phyloP scores from a whole-genome alignment of 1,284 basidiomycete species.

The Moniliophthora roreri region DNA sequence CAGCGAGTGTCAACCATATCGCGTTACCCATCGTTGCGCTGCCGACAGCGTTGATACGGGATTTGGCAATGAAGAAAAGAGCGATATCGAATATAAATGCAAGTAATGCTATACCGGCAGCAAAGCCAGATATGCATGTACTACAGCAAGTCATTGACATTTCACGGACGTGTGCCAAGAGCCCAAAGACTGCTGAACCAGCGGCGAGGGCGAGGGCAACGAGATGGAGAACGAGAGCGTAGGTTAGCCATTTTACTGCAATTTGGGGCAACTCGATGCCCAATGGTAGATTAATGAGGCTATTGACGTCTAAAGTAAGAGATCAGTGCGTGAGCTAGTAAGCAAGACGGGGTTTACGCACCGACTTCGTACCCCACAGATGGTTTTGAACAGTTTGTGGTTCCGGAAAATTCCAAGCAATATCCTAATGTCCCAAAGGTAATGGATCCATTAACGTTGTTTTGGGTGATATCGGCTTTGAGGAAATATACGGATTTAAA shows the following conservation, averaged over 20 bases:
- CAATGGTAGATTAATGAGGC: conserved; percentile 67
- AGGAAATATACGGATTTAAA: conserved; percentile 86
- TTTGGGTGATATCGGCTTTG: conserved; percentile 60
- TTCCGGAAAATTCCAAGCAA: conserved; percentile 58
- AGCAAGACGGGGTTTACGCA: conserved; percentile 36
- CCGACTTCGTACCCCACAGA: conserved; percentile 83
- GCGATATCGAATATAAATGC: conserved; percentile 87
- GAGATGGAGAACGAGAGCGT: conserved; percentile 85
- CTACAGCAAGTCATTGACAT: conserved; percentile 86
- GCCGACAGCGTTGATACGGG: conserved; percentile 75
- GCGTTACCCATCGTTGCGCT: conserved; percentile 75
- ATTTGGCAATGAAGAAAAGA: conserved; percentile 82
- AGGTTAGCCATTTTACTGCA: conserved; percentile 88
- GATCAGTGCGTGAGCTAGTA: conserved; percentile 3
- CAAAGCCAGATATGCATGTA: conserved; percentile 78
- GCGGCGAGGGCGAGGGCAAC: conserved; percentile 75
- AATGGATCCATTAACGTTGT: conserved; percentile 56
- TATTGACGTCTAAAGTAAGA: conserved; percentile 66
- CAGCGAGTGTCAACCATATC: conserved; percentile 84
- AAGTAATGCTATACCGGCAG: conserved; percentile 68
- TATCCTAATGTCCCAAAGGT: conserved; percentile 87
- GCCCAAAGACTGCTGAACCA: conserved; percentile 73
- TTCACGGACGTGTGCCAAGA: conserved; percentile 83
- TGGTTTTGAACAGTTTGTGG: conserved; percentile 73
- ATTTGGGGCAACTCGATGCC: conserved; percentile 71